Evolutionary conservation across 495 filamentous ascomycete genomes (phyloP).

Genomic region (Penicillium waksmanii): DNA sequence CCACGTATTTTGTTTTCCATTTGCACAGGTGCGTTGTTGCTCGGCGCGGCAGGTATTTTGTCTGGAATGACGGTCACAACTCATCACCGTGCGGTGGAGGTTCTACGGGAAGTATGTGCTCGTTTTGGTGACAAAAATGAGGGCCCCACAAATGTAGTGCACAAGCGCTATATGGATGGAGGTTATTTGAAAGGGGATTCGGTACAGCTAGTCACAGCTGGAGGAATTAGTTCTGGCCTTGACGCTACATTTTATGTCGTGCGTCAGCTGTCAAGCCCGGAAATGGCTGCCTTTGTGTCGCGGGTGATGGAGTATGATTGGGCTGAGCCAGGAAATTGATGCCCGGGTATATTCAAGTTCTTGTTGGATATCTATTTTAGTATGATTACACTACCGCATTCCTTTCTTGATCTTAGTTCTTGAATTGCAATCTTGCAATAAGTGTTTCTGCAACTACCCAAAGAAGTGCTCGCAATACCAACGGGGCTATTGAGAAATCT

Average conservation of each 20-base stretch:
- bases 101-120: constrained; percentile 63
- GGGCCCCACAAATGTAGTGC: constrained; percentile 73
- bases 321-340: constrained; percentile 62
- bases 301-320: constrained; percentile 71
- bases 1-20: constrained; percentile 68
- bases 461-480: background rate
- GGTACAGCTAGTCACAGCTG: constrained; percentile 74
- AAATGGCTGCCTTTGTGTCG: constrained; percentile 69
- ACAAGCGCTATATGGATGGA: constrained; percentile 77
- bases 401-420: background rate
- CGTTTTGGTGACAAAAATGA: constrained; percentile 33
- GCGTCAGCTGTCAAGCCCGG: constrained; percentile 68
- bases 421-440: background rate
- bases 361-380: background rate
- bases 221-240: constrained; percentile 74
- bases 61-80: constrained; percentile 74
- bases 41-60: constrained; percentile 72
- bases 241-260: constrained; percentile 82
- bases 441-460: background rate
- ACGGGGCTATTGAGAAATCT: no score
- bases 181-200: constrained; percentile 64
- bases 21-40: constrained; percentile 73
- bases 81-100: constrained; percentile 69
- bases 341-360: background rate
- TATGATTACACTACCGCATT: background rate